Percentiles rank a stretch among this genome's conserved stretches.
Conservation (phyloP, 345 rosid species). For the Garcia nutans region DNA sequence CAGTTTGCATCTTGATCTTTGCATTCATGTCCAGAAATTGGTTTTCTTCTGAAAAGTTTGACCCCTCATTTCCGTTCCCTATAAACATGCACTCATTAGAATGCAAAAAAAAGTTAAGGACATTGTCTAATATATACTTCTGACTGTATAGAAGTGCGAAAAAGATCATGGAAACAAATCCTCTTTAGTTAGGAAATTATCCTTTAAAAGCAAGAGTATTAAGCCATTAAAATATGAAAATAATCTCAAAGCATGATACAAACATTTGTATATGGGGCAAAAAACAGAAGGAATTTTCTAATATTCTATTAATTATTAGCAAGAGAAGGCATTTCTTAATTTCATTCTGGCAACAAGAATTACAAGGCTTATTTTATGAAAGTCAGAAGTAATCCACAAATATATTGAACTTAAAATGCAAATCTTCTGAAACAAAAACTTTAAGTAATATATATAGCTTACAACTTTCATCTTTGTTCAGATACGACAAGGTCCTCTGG, state of each 20-base stretch:
- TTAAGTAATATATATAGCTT: slow-evolving; percentile 25
- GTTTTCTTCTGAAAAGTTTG: slow-evolving; percentile 37
- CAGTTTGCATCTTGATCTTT: slow-evolving; percentile 72
- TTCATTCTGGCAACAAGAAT: slow-evolving; percentile 5
- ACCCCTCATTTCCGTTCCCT: slow-evolving; percentile 47
- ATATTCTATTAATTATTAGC: background rate
- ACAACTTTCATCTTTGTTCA: slow-evolving; percentile 48
- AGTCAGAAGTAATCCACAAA: background rate
- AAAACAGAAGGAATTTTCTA: background rate
- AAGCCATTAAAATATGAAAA: slow-evolving; percentile 8
- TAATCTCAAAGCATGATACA: background rate
- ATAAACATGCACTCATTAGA: slow-evolving; percentile 27
- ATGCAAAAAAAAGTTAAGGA: background rate
- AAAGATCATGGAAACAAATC: background rate
- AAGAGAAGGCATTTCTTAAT: background rate
- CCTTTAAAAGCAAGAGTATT: slow-evolving; percentile 7
- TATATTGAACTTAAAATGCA: background rate
- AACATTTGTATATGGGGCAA: background rate
- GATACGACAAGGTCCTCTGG: slow-evolving; percentile 49
- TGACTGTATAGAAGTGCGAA: slow-evolving; percentile 2
- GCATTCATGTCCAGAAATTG: slow-evolving; percentile 38
- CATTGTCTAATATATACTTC: background rate
- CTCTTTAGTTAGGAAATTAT: background rate
- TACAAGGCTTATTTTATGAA: background rate
- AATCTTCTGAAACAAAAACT: background rate